Evolutionary conservation across 2,329 filamentous ascomycete species (phyloP), one percentile per base, ranked within the genome.

Genomic region (Fusarium verrucosum): DNA sequence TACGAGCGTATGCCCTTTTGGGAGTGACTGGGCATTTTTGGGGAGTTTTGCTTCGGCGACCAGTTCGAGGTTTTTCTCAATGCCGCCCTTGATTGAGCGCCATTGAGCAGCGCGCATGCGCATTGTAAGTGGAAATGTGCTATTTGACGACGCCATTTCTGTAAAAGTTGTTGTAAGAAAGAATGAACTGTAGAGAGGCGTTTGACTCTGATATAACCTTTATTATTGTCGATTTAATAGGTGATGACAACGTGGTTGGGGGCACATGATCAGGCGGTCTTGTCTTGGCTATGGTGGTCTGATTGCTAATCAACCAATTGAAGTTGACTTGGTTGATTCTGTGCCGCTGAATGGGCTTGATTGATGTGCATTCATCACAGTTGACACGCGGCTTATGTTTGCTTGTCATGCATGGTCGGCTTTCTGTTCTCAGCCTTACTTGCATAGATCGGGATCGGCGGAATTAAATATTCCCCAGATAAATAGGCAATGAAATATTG

Each of bases 91-190:
- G 14, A 65, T 62, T 13, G 56, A 55, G 28, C 46, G 53, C 66
- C 65, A 69, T 53, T 69, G 66, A 0, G 44, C 42, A 4, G 66
- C 66, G 25, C 53, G 56, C 66, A 69, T 69, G 25, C 53, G 56
- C 66, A 69, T 69, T 10, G 62, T 60, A 3, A 23, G 14, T 3
- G 62, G 66, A 5, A 65, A 47, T 3, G 8, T 17, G 8, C 13
- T 52, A 5, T 40, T 32, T 9, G 65, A 61, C 10, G 65, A 61
- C 10, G 62, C 7, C 65, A 68, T 68, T 3, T 13, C 4, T 6
- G n/a, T 5, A 20, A 10, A 20, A 19, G 1, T 5, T 23, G 6
- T 11, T 4, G 6, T 22, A 38, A 30, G 28, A 30, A 14, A 30
- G 14, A 14, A 30, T 30, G 2, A 30, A 30, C 11, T 13, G 6